phyloP scores from a whole-genome alignment of 331 rosid species.

The Pyracantha coccinea region DNA sequence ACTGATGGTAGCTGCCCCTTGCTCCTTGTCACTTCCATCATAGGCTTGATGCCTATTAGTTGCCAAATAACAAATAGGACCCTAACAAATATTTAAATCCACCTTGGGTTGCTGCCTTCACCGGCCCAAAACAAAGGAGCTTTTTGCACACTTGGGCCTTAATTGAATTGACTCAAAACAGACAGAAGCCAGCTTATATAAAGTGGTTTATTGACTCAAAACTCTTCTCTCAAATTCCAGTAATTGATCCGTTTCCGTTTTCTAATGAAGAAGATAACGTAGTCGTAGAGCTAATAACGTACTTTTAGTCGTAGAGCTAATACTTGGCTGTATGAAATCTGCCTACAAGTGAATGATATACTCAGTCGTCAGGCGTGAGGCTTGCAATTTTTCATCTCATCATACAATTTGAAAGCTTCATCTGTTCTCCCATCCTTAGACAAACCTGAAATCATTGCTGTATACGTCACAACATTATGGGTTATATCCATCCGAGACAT shows the following conservation, averaged over 20 bases:
- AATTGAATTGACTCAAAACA: too few relatives aligned
- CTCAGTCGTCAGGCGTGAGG: conserved; percentile 63
- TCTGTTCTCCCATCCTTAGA: conserved; percentile 75
- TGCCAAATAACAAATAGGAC: too few relatives aligned
- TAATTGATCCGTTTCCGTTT: not conserved
- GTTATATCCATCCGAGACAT: conserved; percentile 47
- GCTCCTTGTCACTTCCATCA: too few relatives aligned
- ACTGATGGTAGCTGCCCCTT: too few relatives aligned
- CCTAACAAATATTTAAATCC: too few relatives aligned
- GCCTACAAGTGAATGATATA: conserved; percentile 50
- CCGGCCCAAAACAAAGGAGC: too few relatives aligned
- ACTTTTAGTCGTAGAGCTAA: conserved; percentile 1
- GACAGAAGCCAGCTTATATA: not conserved
- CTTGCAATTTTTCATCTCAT: conserved; percentile 61
- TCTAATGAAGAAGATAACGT: not conserved
- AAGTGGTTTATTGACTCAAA: not conserved
- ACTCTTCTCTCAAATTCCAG: not conserved
- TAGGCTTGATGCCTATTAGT: too few relatives aligned
- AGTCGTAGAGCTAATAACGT: too few relatives aligned
- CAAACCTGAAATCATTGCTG: conserved; percentile 66
- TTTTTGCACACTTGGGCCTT: too few relatives aligned
- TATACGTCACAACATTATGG: conserved; percentile 44
- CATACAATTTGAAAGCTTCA: conserved; percentile 66
- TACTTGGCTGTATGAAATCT: conserved; percentile 40
- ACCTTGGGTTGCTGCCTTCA: too few relatives aligned